Evolutionary conservation across 2,329 filamentous ascomycete genomes (phyloP).

Genomic region (Colletotrichum simmondsii): DNA sequence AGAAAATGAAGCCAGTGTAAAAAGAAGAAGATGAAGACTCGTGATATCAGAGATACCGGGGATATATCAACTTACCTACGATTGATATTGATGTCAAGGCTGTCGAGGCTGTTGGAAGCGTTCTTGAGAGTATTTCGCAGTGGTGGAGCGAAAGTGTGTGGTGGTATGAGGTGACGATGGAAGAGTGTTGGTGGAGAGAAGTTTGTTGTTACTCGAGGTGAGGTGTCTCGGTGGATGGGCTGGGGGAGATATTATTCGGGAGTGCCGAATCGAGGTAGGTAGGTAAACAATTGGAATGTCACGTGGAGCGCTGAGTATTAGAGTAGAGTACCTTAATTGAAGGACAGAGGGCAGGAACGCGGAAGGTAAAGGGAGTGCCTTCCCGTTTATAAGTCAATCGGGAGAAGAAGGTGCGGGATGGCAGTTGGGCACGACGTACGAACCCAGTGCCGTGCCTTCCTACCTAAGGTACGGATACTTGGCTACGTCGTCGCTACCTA

Average conservation of each 20-base stretch:
- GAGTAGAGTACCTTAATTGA: slow-evolving; percentile 1
- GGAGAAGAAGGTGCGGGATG: not conserved
- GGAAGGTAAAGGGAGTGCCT: not conserved
- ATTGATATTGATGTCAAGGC: not conserved
- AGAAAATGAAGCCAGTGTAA: not conserved
- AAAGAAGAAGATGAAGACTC: not conserved
- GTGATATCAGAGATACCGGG: not conserved
- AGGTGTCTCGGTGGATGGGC: not conserved
- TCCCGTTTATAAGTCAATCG: slow-evolving; percentile 3
- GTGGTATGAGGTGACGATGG: not conserved
- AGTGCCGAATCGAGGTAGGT: not conserved
- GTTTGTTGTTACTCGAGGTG: not conserved
- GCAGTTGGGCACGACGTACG: not conserved
- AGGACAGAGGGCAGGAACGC: not conserved
- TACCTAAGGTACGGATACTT: not conserved
- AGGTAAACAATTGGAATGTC: not conserved
- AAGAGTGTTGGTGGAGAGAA: not conserved
- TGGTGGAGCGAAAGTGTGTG: not conserved
- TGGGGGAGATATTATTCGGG: not conserved
- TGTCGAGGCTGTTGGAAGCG: not conserved
- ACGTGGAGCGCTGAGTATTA: slow-evolving; percentile 6
- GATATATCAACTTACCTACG: slow-evolving; percentile 20
- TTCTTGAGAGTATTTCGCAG: not conserved
- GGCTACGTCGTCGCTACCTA: not conserved
- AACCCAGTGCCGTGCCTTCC: not conserved